Evolutionary conservation across 176 grass and related monocot species (phyloP).

Genomic region (Oryza meridionalis): DNA sequence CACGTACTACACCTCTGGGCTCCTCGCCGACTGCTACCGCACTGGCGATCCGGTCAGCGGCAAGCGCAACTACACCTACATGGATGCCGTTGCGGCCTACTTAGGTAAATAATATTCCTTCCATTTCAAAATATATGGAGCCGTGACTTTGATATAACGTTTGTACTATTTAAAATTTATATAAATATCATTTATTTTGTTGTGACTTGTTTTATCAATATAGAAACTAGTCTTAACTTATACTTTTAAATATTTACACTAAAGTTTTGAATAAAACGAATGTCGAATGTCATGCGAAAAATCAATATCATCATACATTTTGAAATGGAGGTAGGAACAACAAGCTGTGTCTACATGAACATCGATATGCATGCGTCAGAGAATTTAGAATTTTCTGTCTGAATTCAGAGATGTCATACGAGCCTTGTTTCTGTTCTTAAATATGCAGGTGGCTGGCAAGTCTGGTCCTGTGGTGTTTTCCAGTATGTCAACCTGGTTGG

Average conservation of each 20-base stretch:
- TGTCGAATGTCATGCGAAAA: no score
- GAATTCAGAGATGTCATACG: neutral
- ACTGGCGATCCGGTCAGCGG: conserved; percentile 52
- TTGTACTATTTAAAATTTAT: no score
- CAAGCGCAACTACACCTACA: conserved; percentile 86
- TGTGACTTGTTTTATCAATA: no score
- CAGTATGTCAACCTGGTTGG: conserved; percentile 87
- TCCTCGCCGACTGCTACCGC: conserved; percentile 89
- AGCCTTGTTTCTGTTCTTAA: neutral
- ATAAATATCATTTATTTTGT: no score
- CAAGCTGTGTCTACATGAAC: neutral
- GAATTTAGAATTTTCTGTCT: neutral
- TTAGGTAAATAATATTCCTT: conserved; percentile 41
- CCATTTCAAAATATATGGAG: no score
- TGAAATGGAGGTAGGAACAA: neutral
- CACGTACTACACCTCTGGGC: conserved; percentile 86
- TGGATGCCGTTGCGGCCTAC: conserved; percentile 74
- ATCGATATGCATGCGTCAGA: neutral
- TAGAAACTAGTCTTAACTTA: no score
- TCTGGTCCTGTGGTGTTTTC: conserved; percentile 72
- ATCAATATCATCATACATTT: no score
- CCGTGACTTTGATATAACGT: no score
- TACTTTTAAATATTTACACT: no score
- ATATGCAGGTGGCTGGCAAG: conserved; percentile 61
- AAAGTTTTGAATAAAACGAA: no score